Evolutionary conservation across 176 grass and related monocot genomes (phyloP).

Genomic region (maize (Zea mays)): Zm-B73-REFERENCE-NAM-5.0 NC_050098.1:210912501-210913000

Average conservation of each 20-base stretch:
- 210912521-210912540: constrained; percentile 81
- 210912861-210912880: constrained; percentile 89
- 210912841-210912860: constrained; percentile 85
- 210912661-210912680: constrained; percentile 66
- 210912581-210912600: constrained; percentile 61
- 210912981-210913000: constrained; percentile 43
- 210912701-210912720: constrained; percentile 67
- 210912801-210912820: constrained; percentile 97
- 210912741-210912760: constrained; percentile 75
- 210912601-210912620: constrained; percentile 45
- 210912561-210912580: constrained; percentile 80
- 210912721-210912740: constrained; percentile 83
- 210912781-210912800: constrained; percentile 66
- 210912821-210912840: constrained; percentile 67
- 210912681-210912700: constrained; percentile 93
- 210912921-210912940: constrained; percentile 90
- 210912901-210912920: constrained; percentile 86
- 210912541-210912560: constrained; percentile 70
- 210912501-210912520: constrained; percentile 56
- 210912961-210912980: constrained; percentile 74
- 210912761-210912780: constrained; percentile 56
- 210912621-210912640: constrained; percentile 81
- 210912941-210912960: constrained; percentile 75
- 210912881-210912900: constrained; percentile 85
- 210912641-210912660: constrained; percentile 92